Evolutionary conservation across 257 asterid genomes (phyloP).

Genomic region (Leonotis leonurus): DNA sequence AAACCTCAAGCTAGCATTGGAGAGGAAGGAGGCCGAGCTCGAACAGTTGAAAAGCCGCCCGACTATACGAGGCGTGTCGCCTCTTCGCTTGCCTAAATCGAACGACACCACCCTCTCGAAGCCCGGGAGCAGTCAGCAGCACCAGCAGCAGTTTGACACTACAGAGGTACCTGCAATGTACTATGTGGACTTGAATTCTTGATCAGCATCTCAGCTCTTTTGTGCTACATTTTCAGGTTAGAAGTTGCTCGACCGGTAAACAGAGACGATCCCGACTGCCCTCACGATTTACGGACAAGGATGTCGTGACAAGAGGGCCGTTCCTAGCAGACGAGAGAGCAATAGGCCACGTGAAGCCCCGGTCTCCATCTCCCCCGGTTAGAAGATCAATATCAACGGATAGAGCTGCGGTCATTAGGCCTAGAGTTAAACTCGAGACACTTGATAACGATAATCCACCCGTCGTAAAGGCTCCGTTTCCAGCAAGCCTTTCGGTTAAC

Average conservation of each 20-base stretch:
- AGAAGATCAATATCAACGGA: constrained; percentile 84
- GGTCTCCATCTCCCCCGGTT: too few relatives aligned
- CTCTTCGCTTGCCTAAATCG: constrained; percentile 52
- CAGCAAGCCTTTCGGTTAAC: constrained; percentile 51
- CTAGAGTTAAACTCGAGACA: constrained; percentile 42
- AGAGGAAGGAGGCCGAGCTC: constrained; percentile 77
- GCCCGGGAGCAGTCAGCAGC: constrained; percentile 49
- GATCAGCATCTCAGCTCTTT: too few relatives aligned
- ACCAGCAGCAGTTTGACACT: constrained; percentile 34
- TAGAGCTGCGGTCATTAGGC: constrained; percentile 44
- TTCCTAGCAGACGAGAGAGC: constrained; percentile 46
- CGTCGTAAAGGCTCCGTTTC: constrained; percentile 49
- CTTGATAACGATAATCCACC: constrained; percentile 58
- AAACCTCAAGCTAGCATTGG: constrained; percentile 63
- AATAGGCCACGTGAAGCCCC: constrained; percentile 31
- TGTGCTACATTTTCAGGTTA: constrained; percentile 38
- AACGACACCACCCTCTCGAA: constrained; percentile 37
- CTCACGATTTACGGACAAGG: constrained; percentile 72
- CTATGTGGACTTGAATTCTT: too few relatives aligned
- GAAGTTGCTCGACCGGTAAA: constrained; percentile 70
- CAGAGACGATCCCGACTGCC: constrained; percentile 63
- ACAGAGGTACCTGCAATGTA: too few relatives aligned
- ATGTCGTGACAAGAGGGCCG: constrained; percentile 42
- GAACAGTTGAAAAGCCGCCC: constrained; percentile 57
- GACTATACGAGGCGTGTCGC: constrained; percentile 51